phyloP scores from a whole-genome alignment of 2,329 filamentous ascomycete genomes.

The Leptographium wingfieldii region DNA sequence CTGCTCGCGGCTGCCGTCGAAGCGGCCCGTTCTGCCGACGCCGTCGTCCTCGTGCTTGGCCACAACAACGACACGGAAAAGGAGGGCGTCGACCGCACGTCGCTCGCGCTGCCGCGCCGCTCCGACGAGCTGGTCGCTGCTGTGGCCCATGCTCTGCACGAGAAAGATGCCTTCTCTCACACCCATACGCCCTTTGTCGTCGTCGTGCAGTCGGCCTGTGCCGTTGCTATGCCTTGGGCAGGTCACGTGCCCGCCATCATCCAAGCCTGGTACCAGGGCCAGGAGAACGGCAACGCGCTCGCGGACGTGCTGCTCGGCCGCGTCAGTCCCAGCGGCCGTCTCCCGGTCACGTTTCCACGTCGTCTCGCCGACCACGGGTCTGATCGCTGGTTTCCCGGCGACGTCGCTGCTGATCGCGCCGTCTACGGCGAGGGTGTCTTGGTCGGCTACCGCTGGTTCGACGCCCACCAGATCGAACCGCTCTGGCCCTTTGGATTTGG shows the following conservation, averaged over 20 bases:
- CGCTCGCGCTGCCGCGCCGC: constrained; percentile 6
- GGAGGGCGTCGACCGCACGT: constrained; percentile 10
- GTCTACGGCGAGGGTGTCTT: constrained; percentile 63
- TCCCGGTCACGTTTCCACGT: too few species aligned
- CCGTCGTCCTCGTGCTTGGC: constrained; percentile 5
- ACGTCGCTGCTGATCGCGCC: constrained; percentile 42
- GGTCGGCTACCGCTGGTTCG: constrained; percentile 61
- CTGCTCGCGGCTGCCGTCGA: too few species aligned
- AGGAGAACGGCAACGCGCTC: too few species aligned
- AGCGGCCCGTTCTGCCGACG: background rate
- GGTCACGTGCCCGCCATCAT: constrained; percentile 33
- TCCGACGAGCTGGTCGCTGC: constrained; percentile 21
- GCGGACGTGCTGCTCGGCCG: too few species aligned
- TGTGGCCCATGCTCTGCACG: too few species aligned
- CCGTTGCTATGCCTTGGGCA: constrained; percentile 47
- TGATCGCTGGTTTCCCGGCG: constrained; percentile 49
- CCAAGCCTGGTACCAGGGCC: constrained; percentile 16
- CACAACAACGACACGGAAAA: constrained; percentile 18
- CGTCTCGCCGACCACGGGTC: constrained; percentile 29
- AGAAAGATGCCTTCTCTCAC: too few species aligned
- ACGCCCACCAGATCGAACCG: constrained; percentile 29
- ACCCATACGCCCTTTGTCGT: background rate
- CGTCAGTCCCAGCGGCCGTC: too few species aligned
- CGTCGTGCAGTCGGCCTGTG: constrained; percentile 67
- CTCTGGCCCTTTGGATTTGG: constrained; percentile 16